phyloP scores from a whole-genome alignment of 331 rosid genomes.

The Pyracantha coccinea region DNA sequence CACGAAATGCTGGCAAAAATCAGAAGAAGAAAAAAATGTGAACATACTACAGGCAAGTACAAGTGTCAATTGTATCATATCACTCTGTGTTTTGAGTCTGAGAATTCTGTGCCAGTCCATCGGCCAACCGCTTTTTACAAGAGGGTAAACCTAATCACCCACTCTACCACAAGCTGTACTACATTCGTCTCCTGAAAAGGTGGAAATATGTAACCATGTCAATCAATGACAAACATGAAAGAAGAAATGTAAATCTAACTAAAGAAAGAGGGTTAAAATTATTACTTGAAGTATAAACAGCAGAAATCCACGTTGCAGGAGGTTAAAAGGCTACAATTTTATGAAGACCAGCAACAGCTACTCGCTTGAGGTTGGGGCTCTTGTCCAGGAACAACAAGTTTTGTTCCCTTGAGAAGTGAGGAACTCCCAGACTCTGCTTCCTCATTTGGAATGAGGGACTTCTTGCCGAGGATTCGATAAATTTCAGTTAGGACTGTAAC shows the following conservation, averaged over 20 bases:
- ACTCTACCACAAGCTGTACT: background rate
- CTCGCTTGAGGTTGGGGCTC: slow-evolving; percentile 41
- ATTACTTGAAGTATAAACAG: slow-evolving; percentile 26
- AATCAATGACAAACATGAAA: slow-evolving; percentile 2
- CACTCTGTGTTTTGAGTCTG: background rate
- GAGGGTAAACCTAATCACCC: background rate
- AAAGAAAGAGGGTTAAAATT: background rate
- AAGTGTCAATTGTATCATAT: slow-evolving; percentile 2
- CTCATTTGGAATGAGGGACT: slow-evolving; percentile 48
- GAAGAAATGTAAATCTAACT: background rate
- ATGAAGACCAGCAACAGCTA: slow-evolving; percentile 59
- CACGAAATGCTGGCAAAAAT: background rate
- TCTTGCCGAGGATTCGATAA: slow-evolving; percentile 54
- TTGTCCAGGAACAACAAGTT: slow-evolving; percentile 46
- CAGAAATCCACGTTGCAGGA: background rate
- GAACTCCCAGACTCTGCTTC: slow-evolving; percentile 54
- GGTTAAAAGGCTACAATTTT: slow-evolving; percentile 11
- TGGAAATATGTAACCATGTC: background rate
- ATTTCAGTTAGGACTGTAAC: slow-evolving; percentile 72
- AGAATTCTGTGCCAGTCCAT: slow-evolving; percentile 2
- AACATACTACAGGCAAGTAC: slow-evolving; percentile 5
- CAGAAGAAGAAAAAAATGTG: background rate
- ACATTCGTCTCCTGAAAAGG: background rate
- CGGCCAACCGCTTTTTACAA: slow-evolving; percentile 11
- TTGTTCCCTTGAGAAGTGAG: slow-evolving; percentile 60